Base-by-base conservation (phyloP, 371 early-diverging fungal species). In the Neoconidiobolus thromboides region DNA sequence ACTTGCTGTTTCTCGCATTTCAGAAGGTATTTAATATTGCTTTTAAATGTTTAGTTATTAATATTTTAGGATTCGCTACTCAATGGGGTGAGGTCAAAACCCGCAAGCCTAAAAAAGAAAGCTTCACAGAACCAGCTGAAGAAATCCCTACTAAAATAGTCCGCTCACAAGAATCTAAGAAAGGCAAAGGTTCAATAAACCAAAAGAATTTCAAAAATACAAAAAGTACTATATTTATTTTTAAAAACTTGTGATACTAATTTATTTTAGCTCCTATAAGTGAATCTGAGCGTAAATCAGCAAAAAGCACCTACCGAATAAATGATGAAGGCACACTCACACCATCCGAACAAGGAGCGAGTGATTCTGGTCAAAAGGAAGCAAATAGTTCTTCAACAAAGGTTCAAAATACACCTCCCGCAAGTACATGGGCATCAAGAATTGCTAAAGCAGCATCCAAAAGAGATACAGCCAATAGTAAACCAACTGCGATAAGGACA, bases 61-160 rank as follows among this genome's bases (percentile, higher is more conserved):
- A 41, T 37, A 39, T 14, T 59, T 58, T 72, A 91, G 92, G 93
- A 60, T 84, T 78, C 67, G 85, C 86, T 14, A 76, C 71, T 57
- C 86, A 87, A 68, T 93, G 93, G 91, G 91, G 85, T 43, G 90
- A 90, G 72, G 93, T 90, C 61, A 86, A 86, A 69, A 76, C 80
- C 62, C 85, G 85, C 69, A 89, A 89, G 67, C 70, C 75, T 64
- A 68, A 66, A 47, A 66, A 66, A 42, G 63, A 63, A 51, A 15
- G 26, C 26, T 26, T 26, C 26, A 26, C 26, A 26, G 26, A 26
- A 26, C 26, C 26, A 26, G 26, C 57, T 41, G 7, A 14, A 3
- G 5, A 3, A 9, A 38, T 44, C n/a, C n/a, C 57, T 46, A n/a
- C 46, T n/a, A 46, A 6, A 9, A 46, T 46, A 46, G 46, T n/a